Conservation (phyloP, 805 yeast genomes). For the Saccharomycopsis lassenensis region DNA sequence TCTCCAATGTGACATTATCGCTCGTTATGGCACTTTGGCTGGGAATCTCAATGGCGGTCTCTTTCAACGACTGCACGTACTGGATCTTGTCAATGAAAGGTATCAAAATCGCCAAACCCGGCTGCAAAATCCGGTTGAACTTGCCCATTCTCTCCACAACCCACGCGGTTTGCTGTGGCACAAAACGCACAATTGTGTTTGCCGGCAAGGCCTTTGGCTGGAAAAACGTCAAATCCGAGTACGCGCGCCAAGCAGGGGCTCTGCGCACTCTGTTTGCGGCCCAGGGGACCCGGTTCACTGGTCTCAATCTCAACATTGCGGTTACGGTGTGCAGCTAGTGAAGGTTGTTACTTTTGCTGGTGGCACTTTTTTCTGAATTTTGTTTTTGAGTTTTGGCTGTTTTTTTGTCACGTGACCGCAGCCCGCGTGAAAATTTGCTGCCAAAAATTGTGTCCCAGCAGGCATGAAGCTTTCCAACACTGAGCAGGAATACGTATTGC, state of each 20-base stretch:
- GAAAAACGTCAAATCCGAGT: slow-evolving; percentile 40
- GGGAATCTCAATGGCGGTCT: slow-evolving; percentile 77
- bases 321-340: too few relatives aligned
- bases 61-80: slow-evolving; percentile 75
- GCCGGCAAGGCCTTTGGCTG: slow-evolving; percentile 56
- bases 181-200: slow-evolving; percentile 65
- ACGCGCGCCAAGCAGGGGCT: too few relatives aligned
- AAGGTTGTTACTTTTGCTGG: too few relatives aligned
- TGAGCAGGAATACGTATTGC: slow-evolving; percentile 51
- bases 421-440: too few relatives aligned
- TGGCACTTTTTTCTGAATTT: too few relatives aligned
- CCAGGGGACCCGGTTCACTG: too few relatives aligned
- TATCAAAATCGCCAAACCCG: slow-evolving; percentile 64
- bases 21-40: slow-evolving; percentile 77
- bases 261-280: too few relatives aligned
- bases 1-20: slow-evolving; percentile 74
- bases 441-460: slow-evolving; percentile 45
- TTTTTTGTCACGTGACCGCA: too few relatives aligned
- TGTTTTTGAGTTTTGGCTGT: too few relatives aligned
- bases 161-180: slow-evolving; percentile 89
- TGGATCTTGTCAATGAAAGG: slow-evolving; percentile 70
- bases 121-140: slow-evolving; percentile 56
- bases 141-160: slow-evolving; percentile 87
- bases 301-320: too few relatives aligned
- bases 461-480: slow-evolving; percentile 51